Base-by-base conservation (phyloP, 2,329 filamentous ascomycete genomes). In the Hypoxylon sp. region DNA sequence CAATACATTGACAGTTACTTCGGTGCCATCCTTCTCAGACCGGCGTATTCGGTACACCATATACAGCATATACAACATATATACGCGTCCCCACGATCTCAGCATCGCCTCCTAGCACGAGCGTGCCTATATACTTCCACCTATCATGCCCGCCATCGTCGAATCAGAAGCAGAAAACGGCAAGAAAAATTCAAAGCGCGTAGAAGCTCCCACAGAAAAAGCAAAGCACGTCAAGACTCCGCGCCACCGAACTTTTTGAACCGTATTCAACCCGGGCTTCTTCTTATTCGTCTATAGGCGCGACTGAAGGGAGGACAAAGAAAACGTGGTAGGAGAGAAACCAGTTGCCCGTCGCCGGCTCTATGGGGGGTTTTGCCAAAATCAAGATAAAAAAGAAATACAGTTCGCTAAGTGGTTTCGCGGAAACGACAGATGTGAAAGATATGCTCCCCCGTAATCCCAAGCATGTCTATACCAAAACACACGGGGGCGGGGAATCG, bases 291-390 rank as follows among this genome's bases (percentile, higher is more conserved):
- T 68, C 45, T 68, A 55, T 64, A 62, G 38, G 11, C 20, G 32
- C 32, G 62, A 24, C 18, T 38, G n/a, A 4, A 30, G 28, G 53
- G 33, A 14, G 20, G 40, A 65, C 52, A 51, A 44, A 60, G 30
- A 44, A 40, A 59, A 42, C 45, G 40, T n/a, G 38, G 9, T 3
- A 28, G 36, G 11, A 64, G 30, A 45, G 16, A 28, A 12, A 20
- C 33, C 56, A 64, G 64, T 67, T 64, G 67, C 64, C 67, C 61
- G 64, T 69, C 60, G 57, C 50, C 59, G 64, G 57, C 52, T 69
- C 64, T 69, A 64, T 51, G 38, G 24, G 16, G 16, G 33, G 26
- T 26, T 49, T 7, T 3, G 1, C 9, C 9, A 9, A 36, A 48
- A 30, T 45, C 45, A 4, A 44, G 11, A 46, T 4, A 36, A 42